phyloP scores from a whole-genome alignment of 371 early-diverging fungal species.

The Mortierella sp. region DNA sequence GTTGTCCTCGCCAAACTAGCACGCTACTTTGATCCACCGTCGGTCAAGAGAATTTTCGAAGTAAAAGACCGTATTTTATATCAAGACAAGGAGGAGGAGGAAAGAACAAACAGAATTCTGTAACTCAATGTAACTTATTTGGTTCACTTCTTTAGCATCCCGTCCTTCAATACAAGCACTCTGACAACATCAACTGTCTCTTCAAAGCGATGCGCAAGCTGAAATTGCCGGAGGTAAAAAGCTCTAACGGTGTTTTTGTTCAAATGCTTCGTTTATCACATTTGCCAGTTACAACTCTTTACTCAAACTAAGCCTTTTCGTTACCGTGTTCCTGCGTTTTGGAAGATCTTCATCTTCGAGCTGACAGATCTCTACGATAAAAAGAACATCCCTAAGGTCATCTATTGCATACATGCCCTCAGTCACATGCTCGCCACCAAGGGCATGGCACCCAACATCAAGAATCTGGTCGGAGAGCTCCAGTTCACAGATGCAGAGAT shows the following conservation, averaged over 20 bases:
- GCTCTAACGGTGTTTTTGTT: too few relatives aligned
- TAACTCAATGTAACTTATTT: too few relatives aligned
- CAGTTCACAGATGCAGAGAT: constrained; percentile 90
- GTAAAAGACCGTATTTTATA: too few relatives aligned
- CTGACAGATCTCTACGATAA: constrained; percentile 98
- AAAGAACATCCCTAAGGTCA: constrained; percentile 99
- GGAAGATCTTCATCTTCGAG: constrained; percentile 96
- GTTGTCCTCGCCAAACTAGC: constrained; percentile 95
- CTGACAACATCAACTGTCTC: constrained; percentile 99
- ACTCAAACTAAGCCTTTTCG: too few relatives aligned
- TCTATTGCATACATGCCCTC: constrained; percentile 99
- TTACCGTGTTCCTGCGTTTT: too few relatives aligned
- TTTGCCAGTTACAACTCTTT: too few relatives aligned
- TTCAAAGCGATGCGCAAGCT: constrained; percentile 85
- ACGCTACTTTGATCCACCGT: constrained; percentile 83
- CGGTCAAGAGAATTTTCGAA: constrained; percentile 90
- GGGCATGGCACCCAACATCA: constrained; percentile 91
- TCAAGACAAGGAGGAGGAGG: too few relatives aligned
- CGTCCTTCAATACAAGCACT: constrained; percentile 94
- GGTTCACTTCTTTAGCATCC: constrained; percentile 65
- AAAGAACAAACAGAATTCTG: too few relatives aligned
- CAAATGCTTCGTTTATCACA: too few relatives aligned
- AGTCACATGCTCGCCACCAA: constrained; percentile 91
- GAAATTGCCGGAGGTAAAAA: constrained; percentile 85
- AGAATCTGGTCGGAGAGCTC: constrained; percentile 91